phyloP scores from a whole-genome alignment of 805 yeast genomes.

The Jamesozyma spencerorum region DNA sequence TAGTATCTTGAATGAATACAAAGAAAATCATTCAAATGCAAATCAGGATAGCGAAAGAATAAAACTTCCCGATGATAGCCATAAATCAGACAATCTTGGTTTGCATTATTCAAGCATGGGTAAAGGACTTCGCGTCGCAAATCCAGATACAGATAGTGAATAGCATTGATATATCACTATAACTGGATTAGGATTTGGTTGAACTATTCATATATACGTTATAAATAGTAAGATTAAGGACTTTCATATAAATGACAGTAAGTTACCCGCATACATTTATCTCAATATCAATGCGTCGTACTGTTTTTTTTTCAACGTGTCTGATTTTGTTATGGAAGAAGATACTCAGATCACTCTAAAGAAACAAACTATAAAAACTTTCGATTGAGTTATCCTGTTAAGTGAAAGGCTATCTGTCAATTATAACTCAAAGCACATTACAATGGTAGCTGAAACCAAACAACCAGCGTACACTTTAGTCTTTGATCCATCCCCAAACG shows the following conservation, averaged over 20 bases:
- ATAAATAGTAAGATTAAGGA: neutral
- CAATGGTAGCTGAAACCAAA: slow-evolving; percentile 7
- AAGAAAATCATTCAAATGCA: neutral
- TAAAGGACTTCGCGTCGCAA: slow-evolving; percentile 22
- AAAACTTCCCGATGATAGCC: slow-evolving; percentile 6
- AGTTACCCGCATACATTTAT: neutral
- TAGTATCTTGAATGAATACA: slow-evolving; percentile 14
- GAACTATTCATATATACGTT: too few species aligned
- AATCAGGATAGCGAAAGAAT: neutral
- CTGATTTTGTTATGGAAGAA: neutral
- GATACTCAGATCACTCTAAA: neutral
- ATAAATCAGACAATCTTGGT: slow-evolving; percentile 5
- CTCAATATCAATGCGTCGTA: neutral
- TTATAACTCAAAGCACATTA: too few species aligned
- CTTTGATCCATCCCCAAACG: slow-evolving; percentile 62
- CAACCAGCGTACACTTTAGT: slow-evolving; percentile 64
- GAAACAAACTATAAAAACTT: neutral
- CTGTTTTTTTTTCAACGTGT: slow-evolving; percentile 1
- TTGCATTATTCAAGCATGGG: slow-evolving; percentile 9
- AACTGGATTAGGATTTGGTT: neutral
- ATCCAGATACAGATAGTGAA: slow-evolving; percentile 25
- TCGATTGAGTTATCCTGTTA: neutral
- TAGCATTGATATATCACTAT: slow-evolving; percentile 4
- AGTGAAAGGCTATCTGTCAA: too few species aligned
- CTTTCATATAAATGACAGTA: neutral